phyloP scores from a whole-genome alignment of 768 basidiomycete genomes.

The Pulveroboletus frians region DNA sequence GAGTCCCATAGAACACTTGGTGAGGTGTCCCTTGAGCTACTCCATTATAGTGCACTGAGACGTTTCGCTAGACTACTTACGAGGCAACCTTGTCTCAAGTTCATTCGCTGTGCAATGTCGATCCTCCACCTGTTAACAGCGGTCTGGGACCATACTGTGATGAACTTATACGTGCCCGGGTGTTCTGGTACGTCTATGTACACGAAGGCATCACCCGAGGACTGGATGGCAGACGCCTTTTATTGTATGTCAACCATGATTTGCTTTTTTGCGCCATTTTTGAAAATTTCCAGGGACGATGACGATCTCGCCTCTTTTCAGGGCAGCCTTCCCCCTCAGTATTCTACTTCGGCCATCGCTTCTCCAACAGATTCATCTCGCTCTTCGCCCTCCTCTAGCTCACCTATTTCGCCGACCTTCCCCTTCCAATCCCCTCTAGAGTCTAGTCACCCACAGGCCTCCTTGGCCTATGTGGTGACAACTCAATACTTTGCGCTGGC shows the following conservation, averaged over 20 bases:
- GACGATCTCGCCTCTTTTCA: slow-evolving; percentile 78
- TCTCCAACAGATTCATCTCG: slow-evolving; percentile 33
- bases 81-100: slow-evolving; percentile 82
- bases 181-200: slow-evolving; percentile 88
- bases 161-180: slow-evolving; percentile 58
- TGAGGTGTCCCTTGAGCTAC: slow-evolving; percentile 3
- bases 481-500: slow-evolving; percentile 64
- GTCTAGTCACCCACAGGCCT: slow-evolving; percentile 28
- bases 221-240: slow-evolving; percentile 76
- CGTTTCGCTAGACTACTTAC: slow-evolving; percentile 53
- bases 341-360: slow-evolving; percentile 27
- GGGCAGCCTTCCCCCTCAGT: slow-evolving; percentile 47
- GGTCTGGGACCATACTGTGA: slow-evolving; percentile 55
- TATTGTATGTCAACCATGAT: slow-evolving; percentile 51
- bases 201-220: slow-evolving; percentile 82
- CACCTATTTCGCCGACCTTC: slow-evolving; percentile 20
- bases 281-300: slow-evolving; percentile 46
- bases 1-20: slow-evolving; percentile 23
- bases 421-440: slow-evolving; percentile 23
- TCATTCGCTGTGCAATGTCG: slow-evolving; percentile 63
- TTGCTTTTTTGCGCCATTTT: not conserved
- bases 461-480: slow-evolving; percentile 47
- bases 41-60: slow-evolving; percentile 1
- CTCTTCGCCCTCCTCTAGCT: slow-evolving; percentile 29
- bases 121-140: slow-evolving; percentile 41